A percentile compares a stretch with the other conserved stretches of the same genome.
Evolutionary conservation across 2,329 filamentous ascomycete genomes (phyloP).

Genomic region (Claviceps fusiformis): DNA sequence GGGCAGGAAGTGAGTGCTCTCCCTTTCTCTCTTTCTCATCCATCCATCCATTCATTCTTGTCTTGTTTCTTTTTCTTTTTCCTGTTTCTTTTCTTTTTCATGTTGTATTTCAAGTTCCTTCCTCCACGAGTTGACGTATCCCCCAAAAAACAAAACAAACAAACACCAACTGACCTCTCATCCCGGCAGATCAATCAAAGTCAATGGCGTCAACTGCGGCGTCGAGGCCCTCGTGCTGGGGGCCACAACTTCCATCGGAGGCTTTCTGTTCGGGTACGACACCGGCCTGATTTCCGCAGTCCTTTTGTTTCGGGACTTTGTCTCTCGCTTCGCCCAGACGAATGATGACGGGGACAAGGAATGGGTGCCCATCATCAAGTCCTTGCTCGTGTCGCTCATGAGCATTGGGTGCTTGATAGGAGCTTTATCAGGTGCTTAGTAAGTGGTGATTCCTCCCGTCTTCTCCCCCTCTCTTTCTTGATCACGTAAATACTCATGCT

Average conservation of each 20-base stretch:
- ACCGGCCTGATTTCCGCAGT: slow-evolving; percentile 45
- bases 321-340: slow-evolving; percentile 38
- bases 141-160: not conserved
- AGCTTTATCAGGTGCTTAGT: slow-evolving; percentile 36
- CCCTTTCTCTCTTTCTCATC: not conserved
- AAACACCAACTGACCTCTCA: not conserved
- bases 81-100: too few relatives aligned
- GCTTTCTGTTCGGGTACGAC: slow-evolving; percentile 51
- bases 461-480: not conserved
- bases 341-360: slow-evolving; percentile 24
- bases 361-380: slow-evolving; percentile 29
- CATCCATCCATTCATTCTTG: not conserved
- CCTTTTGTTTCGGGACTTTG: slow-evolving; percentile 38
- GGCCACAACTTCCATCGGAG: slow-evolving; percentile 41
- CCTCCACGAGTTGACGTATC: not conserved
- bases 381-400: slow-evolving; percentile 42
- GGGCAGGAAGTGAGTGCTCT: not conserved
- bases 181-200: slow-evolving; percentile 21
- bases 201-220: slow-evolving; percentile 30
- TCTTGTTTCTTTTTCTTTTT: too few relatives aligned
- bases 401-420: slow-evolving; percentile 43
- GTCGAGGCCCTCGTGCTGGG: slow-evolving; percentile 30
- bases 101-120: not conserved
- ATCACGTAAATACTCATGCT: not conserved
- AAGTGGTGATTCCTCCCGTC: slow-evolving; percentile 5